Conservation (phyloP, 768 basidiomycete species). For the Porphyrellus cyaneotinctus region DNA sequence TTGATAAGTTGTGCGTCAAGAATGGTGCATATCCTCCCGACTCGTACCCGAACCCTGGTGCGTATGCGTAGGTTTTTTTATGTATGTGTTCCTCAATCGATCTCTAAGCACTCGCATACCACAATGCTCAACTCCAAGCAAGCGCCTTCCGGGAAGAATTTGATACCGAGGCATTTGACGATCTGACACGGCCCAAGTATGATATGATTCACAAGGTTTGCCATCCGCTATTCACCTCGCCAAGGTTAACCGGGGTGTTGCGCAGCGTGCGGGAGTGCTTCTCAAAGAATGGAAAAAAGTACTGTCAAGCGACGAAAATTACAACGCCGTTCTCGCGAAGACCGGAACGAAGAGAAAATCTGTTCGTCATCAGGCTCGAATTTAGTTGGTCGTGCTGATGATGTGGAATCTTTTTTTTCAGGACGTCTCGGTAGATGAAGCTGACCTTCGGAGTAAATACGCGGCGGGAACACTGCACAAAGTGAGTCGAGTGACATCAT, state of each 20-base stretch:
- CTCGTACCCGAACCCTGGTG: conserved; percentile 88
- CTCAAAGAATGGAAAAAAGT: conserved; percentile 69
- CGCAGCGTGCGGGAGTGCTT: conserved; percentile 61
- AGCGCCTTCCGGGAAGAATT: conserved; percentile 91
- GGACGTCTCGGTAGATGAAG: conserved; percentile 65
- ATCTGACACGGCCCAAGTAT: conserved; percentile 74
- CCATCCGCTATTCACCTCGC: neutral
- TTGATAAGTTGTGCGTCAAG: conserved; percentile 76
- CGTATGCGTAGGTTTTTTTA: conserved; percentile 18
- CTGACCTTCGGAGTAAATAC: conserved; percentile 67
- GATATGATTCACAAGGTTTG: conserved; percentile 76
- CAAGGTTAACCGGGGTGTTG: neutral
- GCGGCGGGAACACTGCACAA: conserved; percentile 59
- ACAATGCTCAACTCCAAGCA: conserved; percentile 88
- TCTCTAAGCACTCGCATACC: conserved; percentile 59
- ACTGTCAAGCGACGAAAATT: conserved; percentile 60
- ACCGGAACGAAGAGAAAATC: conserved; percentile 68
- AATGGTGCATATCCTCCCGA: conserved; percentile 84
- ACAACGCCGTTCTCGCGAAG: conserved; percentile 44
- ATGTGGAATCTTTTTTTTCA: conserved; percentile 21
- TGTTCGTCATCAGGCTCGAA: conserved; percentile 38
- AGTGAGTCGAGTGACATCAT: conserved; percentile 38
- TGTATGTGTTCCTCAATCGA: neutral
- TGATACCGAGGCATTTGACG: conserved; percentile 71
- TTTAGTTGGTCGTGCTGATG: neutral